These are phyloP conservation scores for Lodderomyces beijingensis DNA, from an alignment of 1,139 yeast genomes.

Conservation along the genomic window DNA sequence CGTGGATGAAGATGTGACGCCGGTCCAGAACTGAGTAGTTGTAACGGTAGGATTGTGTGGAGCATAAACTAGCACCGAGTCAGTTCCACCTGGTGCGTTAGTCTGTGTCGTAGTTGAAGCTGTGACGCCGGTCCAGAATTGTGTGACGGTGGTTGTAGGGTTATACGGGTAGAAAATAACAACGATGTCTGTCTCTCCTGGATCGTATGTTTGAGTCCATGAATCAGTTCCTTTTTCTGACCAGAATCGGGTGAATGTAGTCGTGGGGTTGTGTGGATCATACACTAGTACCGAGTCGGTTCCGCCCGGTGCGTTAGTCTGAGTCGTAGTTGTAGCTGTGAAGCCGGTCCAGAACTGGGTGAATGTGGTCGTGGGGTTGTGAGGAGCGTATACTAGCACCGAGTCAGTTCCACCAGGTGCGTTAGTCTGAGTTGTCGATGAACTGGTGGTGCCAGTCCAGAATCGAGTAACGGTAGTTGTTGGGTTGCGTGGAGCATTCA, in stretches of 20 bases:
- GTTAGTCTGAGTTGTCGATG: conserved; percentile 9
- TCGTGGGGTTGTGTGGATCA: conserved; percentile 13
- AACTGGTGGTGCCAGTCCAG: conserved; percentile 8
- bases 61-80: too few species aligned
- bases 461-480: conserved; percentile 10
- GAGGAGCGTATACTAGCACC: conserved; percentile 19
- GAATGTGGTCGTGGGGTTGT: conserved; percentile 11
- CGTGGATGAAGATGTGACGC: too few species aligned
- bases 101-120: conserved; percentile 9
- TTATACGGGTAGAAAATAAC: conserved; percentile 14
- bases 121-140: conserved; percentile 12
- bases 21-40: too few species aligned
- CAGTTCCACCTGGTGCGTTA: conserved; percentile 12
- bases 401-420: conserved; percentile 14
- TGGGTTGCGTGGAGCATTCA: conserved; percentile 16
- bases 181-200: conserved; percentile 12
- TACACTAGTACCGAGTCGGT: conserved; percentile 14
- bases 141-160: conserved; percentile 7
- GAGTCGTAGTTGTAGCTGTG: conserved; percentile 5
- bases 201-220: conserved; percentile 6
- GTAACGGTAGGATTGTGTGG: too few species aligned
- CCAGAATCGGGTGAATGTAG: conserved; percentile 9
- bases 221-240: conserved; percentile 10
- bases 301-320: conserved; percentile 9
- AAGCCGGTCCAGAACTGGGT: too few species aligned